Evolutionary conservation across 2,329 filamentous ascomycete genomes (phyloP).

Genomic region (Dactylellina cionopaga): DNA sequence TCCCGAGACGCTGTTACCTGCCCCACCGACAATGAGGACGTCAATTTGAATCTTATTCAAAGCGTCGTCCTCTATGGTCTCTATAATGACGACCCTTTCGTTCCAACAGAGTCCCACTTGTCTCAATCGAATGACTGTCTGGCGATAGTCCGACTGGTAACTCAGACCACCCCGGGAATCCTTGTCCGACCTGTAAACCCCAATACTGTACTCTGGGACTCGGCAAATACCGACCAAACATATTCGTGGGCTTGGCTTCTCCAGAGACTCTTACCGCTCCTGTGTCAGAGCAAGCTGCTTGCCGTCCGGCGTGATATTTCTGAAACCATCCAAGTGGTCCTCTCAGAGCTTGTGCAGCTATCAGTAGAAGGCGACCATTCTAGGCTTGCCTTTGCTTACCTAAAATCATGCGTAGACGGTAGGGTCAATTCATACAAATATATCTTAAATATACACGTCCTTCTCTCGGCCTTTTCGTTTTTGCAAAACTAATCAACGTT

Average conservation of each 20-base stretch:
- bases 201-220: neutral
- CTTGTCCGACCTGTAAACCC: slow-evolving; percentile 12
- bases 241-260: slow-evolving; percentile 33
- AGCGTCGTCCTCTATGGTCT: slow-evolving; percentile 47
- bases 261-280: slow-evolving; percentile 31
- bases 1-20: slow-evolving; percentile 10
- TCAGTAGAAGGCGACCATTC: slow-evolving; percentile 34
- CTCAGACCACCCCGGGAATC: slow-evolving; percentile 35
- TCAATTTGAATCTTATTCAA: slow-evolving; percentile 46
- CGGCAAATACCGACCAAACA: neutral
- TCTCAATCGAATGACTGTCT: slow-evolving; percentile 42
- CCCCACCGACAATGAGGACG: slow-evolving; percentile 48
- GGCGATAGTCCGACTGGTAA: slow-evolving; percentile 41
- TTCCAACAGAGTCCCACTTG: slow-evolving; percentile 22
- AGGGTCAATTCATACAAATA: slow-evolving; percentile 2
- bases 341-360: slow-evolving; percentile 37
- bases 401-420: slow-evolving; percentile 48
- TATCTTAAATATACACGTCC: neutral
- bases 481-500: too few species aligned
- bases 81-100: slow-evolving; percentile 48
- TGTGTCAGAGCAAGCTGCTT: slow-evolving; percentile 21
- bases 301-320: slow-evolving; percentile 27
- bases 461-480: neutral
- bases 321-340: slow-evolving; percentile 27
- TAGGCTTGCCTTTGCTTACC: slow-evolving; percentile 1